Evolutionary conservation across 352 stramenopile genomes (phyloP).

Genomic region (Pythium folliculosum): DNA sequence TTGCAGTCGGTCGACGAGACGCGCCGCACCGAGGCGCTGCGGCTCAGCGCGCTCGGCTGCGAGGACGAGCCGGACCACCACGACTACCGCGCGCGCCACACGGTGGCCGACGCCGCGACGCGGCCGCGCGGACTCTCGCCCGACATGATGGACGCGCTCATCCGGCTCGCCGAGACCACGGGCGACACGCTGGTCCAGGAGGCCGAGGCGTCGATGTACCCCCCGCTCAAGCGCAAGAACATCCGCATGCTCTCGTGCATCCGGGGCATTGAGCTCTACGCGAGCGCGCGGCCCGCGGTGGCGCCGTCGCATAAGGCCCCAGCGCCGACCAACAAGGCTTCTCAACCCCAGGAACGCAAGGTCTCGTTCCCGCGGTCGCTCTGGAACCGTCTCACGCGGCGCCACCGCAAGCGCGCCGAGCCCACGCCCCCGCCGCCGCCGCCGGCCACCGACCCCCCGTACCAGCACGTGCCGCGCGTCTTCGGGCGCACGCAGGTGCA

Average conservation of each 20-base stretch:
- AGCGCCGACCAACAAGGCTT: background rate
- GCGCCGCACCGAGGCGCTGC: background rate
- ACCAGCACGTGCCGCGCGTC: constrained; percentile 11
- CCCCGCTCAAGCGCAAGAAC: constrained; percentile 11
- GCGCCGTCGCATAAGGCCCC: background rate
- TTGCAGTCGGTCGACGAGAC: background rate
- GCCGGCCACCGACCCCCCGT: background rate
- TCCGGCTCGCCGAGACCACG: constrained; percentile 12
- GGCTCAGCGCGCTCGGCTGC: background rate
- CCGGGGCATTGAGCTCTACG: constrained; percentile 11
- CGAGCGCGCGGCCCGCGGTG: background rate
- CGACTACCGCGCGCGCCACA: background rate
- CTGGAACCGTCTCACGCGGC: constrained; percentile 14
- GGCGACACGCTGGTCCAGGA: constrained; percentile 14
- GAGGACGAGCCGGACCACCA: background rate
- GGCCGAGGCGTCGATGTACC: constrained; percentile 9
- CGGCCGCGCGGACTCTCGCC: constrained; percentile 16
- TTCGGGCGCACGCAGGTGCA: constrained; percentile 15
- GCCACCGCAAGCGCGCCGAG: background rate
- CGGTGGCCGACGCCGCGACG: constrained; percentile 14
- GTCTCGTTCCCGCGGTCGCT: constrained; percentile 15
- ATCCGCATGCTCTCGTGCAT: constrained; percentile 1
- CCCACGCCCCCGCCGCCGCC: background rate
- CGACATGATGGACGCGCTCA: constrained; percentile 22
- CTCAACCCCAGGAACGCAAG: background rate